Base-by-base conservation (phyloP, 106 monocot genomes). In the Platanthera guangdongensis region DNA sequence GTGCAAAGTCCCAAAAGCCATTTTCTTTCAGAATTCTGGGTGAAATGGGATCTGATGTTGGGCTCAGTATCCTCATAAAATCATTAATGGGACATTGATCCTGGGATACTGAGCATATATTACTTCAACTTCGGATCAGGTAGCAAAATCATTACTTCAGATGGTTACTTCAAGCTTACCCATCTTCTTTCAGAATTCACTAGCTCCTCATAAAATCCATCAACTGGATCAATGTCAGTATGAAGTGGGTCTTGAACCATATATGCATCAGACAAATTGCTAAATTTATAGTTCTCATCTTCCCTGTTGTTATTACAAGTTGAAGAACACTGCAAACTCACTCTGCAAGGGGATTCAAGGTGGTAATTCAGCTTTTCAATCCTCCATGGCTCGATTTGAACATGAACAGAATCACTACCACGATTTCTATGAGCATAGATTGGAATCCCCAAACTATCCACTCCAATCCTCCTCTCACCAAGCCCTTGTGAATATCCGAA, bases 401-500 rank as follows among this genome's bases (percentile, higher is more conserved):
- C 47, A 6, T 45, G 46, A 6, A 90, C 50, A 16, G 90, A 15
- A 32, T 76, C 81, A 7, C 51, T 8, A 1, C 64, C 75, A n/a
- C 22, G 77, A 28, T 8, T 78, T 79, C 80, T 90, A 74, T 82
- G 80, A 62, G 87, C 90, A 67, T 90, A 90, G n/a, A 90, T 75
- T 7, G 90, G 87, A 47, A 88, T 78, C 39, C 83, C 89, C 22
- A 78, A 82, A 68, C 79, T 80, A 78, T 95, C 90, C 0, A 73
- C 83, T 55, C 84, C 87, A 68, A 83, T 81, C 52, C 76, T 83
- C 73, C 86, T 81, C 80, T 87, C 87, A 7, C 95, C 95, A 71
- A 80, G 87, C 28, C 82, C 83, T 32, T 86, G 78, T 3, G 81
- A 79, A 81, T 89, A 91, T 16, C 85, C 90, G 48, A 96, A 96